Conservation (phyloP, 306 rosid species). For the Dryas octopetala region DNA sequence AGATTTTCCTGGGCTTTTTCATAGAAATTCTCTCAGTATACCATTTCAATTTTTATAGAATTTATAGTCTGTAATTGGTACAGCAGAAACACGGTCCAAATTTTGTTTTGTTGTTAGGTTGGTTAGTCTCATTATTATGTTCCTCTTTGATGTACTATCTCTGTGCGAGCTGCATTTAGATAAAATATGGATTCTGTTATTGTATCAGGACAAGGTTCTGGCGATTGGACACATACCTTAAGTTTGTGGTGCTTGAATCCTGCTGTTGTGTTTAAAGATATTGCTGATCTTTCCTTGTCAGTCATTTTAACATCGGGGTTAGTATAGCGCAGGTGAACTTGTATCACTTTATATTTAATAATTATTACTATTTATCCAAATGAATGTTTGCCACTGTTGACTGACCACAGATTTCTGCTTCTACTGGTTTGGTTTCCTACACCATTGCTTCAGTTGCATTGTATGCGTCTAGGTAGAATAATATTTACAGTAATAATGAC, state of each 20-base stretch:
- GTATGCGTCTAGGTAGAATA: background rate
- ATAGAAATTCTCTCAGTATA: background rate
- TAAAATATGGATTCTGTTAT: conserved; percentile 21
- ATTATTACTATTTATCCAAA: background rate
- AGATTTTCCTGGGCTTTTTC: background rate
- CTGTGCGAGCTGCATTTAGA: conserved; percentile 10
- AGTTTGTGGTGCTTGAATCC: conserved; percentile 99
- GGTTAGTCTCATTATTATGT: background rate
- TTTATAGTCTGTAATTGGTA: background rate
- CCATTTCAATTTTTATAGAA: background rate
- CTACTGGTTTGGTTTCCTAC: background rate
- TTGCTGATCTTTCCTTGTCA: conserved; percentile 79
- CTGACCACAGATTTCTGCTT: conserved; percentile 1
- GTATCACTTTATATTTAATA: background rate
- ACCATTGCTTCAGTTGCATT: background rate
- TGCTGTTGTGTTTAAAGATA: conserved; percentile 87
- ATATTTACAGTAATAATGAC: conserved; percentile 7
- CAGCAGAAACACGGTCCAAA: background rate
- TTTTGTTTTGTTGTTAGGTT: background rate
- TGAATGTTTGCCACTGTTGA: background rate
- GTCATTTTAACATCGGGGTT: conserved; percentile 93
- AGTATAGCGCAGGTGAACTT: conserved; percentile 18
- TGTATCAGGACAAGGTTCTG: conserved; percentile 55
- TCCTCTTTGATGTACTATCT: background rate
- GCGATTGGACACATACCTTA: conserved; percentile 73